Base-by-base conservation (phyloP, 2,329 filamentous ascomycete genomes). In the Stachybotrys chartarum region DNA sequence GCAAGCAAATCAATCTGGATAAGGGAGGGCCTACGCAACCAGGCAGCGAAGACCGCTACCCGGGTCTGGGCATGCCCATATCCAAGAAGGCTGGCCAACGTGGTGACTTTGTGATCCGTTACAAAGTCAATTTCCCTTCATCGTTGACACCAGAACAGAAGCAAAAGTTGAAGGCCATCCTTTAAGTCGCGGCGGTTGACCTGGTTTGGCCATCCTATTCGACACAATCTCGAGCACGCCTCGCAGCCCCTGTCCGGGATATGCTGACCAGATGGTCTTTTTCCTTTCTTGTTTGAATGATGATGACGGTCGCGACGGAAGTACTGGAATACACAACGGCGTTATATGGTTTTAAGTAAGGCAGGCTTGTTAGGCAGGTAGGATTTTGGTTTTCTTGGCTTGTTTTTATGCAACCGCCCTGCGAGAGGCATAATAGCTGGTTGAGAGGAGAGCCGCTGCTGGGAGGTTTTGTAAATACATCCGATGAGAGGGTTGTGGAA, bases 91-190 rank as follows among this genome's bases (percentile, higher is more conserved):
- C 90, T 0, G 84, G 77, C 57, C 82, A 91, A 64, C 83, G 93
- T 55, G 94, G 94, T 30, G 91, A 96, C 68, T 90, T 99, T 61
- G 75, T 97, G 56, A 81, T 99, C 57, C 88, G 86, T 57, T 92
- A 96, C 66, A 94, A 94, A 67, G 92, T 99, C 70, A 92, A 90
- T 68, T 97, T 96, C 76, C 94, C 94, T 0, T 86, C 85, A 3
- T 86, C 74, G 46, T 73, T 99, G 72, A 93, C 90, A 5, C 56
- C 80, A 7, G 75, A 81, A 5, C 93, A 97, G 75, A 97, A 96
- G 78, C 76, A 85, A 60, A 80, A 87, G 68, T 72, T 99, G 60
- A 89, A 81, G 73, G 87, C 92, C 64, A 89, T 96, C 64, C 76
- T 99, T 61, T 86, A 70, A 74, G 55, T 32, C 14, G 35, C 14